phyloP scores from a whole-genome alignment of 306 rosid species.

The Cucumis sativus region DNA sequence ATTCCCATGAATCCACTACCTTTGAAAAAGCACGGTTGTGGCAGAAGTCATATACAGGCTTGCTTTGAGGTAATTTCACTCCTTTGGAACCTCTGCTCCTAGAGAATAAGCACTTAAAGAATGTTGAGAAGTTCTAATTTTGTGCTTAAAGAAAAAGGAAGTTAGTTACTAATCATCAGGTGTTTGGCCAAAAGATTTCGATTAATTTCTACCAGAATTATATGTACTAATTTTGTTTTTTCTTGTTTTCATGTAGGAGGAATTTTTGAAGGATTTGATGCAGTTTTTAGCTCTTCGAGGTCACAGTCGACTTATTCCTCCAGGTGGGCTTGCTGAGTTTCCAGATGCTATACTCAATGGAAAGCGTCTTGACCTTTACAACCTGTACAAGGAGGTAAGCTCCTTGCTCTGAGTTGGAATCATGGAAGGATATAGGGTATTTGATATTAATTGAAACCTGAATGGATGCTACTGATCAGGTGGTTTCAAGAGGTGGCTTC shows the following conservation, averaged over 20 bases:
- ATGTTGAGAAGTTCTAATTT: background rate
- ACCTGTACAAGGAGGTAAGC: conserved; percentile 88
- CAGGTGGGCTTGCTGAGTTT: conserved; percentile 78
- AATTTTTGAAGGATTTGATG: conserved; percentile 91
- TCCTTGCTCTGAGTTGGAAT: background rate
- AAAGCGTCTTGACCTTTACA: conserved; percentile 93
- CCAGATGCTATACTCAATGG: conserved; percentile 99
- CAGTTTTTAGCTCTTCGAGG: conserved; percentile 89
- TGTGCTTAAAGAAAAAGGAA: background rate
- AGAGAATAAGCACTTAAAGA: background rate
- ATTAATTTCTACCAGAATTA: background rate
- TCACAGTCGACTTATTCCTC: conserved; percentile 81
- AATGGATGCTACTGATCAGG: conserved; percentile 29
- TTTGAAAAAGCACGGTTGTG: conserved; percentile 91
- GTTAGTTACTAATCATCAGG: background rate
- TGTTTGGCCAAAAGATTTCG: background rate
- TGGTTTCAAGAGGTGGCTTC: conserved; percentile 97
- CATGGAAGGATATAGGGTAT: background rate
- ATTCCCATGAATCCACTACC: conserved; percentile 91
- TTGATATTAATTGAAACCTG: background rate
- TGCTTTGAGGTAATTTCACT: conserved; percentile 73
- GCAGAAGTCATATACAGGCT: conserved; percentile 61
- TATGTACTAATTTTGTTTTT: background rate
- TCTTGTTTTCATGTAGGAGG: conserved; percentile 42
- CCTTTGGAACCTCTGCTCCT: background rate